These are phyloP conservation scores for Stylosanthes scabra DNA, from an alignment of 331 rosid genomes.

Conservation along the genomic window DNA sequence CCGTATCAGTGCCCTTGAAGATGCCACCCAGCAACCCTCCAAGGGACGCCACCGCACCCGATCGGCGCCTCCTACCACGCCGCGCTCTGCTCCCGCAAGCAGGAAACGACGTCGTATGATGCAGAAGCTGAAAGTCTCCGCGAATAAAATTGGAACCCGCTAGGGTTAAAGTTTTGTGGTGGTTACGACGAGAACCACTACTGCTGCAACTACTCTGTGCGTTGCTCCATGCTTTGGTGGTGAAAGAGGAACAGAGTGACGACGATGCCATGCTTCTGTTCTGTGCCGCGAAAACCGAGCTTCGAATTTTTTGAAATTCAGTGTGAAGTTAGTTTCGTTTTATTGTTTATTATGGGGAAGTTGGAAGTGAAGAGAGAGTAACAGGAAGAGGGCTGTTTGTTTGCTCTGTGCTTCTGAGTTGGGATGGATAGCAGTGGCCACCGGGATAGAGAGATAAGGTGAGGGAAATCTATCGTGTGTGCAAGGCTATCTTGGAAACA, in stretches of 20 bases:
- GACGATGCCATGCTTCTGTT: slow-evolving; percentile 52
- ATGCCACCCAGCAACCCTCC: slow-evolving; percentile 38
- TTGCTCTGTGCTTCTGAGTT: neutral
- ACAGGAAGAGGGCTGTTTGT: neutral
- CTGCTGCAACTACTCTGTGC: neutral
- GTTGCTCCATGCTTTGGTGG: slow-evolving; percentile 40
- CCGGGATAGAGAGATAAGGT: slow-evolving; percentile 47
- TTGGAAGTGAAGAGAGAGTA: neutral
- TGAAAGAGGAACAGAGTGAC: slow-evolving; percentile 57
- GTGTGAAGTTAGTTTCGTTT: slow-evolving; percentile 19
- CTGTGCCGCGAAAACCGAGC: neutral
- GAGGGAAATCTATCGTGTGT: neutral
- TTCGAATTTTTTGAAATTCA: slow-evolving; percentile 2
- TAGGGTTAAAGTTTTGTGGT: slow-evolving; percentile 45
- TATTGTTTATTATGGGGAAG: neutral
- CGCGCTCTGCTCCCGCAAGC: slow-evolving; percentile 32
- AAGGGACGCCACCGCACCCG: slow-evolving; percentile 60
- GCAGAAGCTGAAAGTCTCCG: slow-evolving; percentile 34
- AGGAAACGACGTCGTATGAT: slow-evolving; percentile 16
- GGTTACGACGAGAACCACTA: neutral
- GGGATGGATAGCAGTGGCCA: slow-evolving; percentile 16
- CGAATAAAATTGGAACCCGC: slow-evolving; percentile 48
- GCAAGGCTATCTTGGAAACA: slow-evolving; percentile 8
- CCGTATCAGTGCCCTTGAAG: slow-evolving; percentile 56
- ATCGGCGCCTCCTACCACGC: slow-evolving; percentile 37